Base-by-base conservation (phyloP, 768 basidiomycete species). In the Suillus clintonianus region DNA sequence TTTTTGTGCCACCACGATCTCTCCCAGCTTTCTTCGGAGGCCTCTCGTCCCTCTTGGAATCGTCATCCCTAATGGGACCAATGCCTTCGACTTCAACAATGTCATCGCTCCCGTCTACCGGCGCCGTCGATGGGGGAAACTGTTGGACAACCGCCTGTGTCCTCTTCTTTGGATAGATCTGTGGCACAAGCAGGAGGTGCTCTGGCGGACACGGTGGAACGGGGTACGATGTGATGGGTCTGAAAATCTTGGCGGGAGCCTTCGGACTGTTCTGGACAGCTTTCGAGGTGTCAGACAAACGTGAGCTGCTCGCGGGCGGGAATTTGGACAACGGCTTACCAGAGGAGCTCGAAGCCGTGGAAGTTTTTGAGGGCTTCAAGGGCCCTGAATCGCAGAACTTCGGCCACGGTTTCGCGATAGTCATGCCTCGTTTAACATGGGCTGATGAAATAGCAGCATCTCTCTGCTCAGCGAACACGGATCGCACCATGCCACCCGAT, bases 211-310 rank as follows among this genome's bases (percentile, higher is more conserved):
- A 56, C 34, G 68, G 62, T 6, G 74, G 74, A 24, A 71, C 71
- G 9, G 66, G 73, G 37, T 77, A 47, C 7, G 67, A 59, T 10
- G 74, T 77, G 58, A 76, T 76, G 17, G 72, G 76, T 61, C 68
- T 74, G 65, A 76, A 58, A 9, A 65, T 65, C 19, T 71, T 75
- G 36, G 4, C 0, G 15, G 32, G 39, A 32, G 50, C 30, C 24
- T 48, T 51, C 22, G 22, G 6, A 27, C 17, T 9, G 3, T 17
- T 39, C 5, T 56, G 15, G 24, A 2, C 37, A 13, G 17, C 15
- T 15, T 39, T 37, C 5, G 24, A 56, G 5, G 17, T 27, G 9
- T 24, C 24, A 11, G 37, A 15, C 19, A 6, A 24, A 39, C 1
- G 37, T 39, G 37, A 39, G 37, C 24, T 39, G 10, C 37, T 39